Conservation (phyloP, 345 rosid genomes). For the Theobroma cacao region DNA sequence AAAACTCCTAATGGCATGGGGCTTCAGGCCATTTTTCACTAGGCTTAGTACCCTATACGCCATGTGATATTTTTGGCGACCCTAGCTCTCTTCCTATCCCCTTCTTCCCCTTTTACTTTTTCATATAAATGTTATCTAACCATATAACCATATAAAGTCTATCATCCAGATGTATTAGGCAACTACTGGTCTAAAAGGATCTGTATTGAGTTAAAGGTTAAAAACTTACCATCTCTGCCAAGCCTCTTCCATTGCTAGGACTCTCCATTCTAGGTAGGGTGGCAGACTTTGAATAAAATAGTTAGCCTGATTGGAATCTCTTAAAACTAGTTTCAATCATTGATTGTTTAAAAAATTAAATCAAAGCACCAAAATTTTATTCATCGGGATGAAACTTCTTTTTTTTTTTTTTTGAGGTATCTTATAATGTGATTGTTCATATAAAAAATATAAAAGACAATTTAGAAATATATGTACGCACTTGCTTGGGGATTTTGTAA, state of each 20-base stretch:
- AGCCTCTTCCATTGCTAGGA: neutral
- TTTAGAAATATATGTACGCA: neutral
- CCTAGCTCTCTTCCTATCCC: neutral
- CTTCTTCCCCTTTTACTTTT: no score
- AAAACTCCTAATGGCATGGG: neutral
- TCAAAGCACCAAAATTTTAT: no score
- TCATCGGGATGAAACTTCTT: no score
- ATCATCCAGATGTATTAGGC: no score
- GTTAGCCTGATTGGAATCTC: neutral
- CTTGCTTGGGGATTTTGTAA: neutral
- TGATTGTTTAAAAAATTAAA: no score
- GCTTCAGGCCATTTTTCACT: neutral
- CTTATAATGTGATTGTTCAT: neutral
- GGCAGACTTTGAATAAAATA: no score
- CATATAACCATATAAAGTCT: no score
- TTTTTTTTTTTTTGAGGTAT: no score
- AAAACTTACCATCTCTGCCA: neutral
- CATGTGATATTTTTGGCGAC: neutral
- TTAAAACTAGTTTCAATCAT: no score
- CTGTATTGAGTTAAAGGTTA: neutral
- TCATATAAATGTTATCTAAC: no score
- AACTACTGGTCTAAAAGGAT: neutral
- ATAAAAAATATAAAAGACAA: neutral
- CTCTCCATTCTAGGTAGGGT: neutral
- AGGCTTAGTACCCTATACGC: neutral